Evolutionary conservation across 768 basidiomycete species (phyloP).

Genomic region (Rhizopogon vinicolor): DNA sequence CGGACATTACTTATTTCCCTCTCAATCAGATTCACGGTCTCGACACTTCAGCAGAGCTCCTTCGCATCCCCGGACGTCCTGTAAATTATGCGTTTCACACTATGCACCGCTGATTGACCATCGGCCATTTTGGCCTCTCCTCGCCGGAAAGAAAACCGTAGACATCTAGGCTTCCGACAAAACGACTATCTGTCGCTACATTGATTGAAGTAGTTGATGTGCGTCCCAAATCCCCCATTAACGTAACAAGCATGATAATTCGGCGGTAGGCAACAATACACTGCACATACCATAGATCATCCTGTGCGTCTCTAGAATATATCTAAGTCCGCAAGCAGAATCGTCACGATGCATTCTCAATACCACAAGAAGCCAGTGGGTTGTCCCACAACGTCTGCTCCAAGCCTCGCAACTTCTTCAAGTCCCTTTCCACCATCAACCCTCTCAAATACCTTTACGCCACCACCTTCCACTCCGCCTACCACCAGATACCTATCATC

Average conservation of each 20-base stretch:
- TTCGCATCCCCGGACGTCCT: constrained; percentile 18
- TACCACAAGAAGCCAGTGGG: constrained; percentile 37
- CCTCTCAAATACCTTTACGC: constrained; percentile 69
- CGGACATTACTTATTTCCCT: constrained; percentile 27
- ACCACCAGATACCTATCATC: constrained; percentile 59
- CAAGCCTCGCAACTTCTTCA: constrained; percentile 45
- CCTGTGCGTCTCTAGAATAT: no score
- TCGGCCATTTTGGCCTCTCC: no score
- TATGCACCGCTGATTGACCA: no score
- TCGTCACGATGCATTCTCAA: constrained; percentile 8
- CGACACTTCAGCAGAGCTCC: constrained; percentile 25
- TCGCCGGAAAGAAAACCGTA: no score
- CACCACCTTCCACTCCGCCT: constrained; percentile 60
- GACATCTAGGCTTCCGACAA: no score
- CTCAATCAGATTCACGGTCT: constrained; percentile 34
- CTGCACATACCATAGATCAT: not conserved
- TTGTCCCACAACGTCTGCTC: constrained; percentile 27
- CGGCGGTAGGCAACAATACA: not conserved
- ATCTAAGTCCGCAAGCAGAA: not conserved
- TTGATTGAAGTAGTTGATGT: no score
- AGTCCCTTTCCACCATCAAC: constrained; percentile 53
- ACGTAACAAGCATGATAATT: no score
- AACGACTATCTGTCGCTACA: no score
- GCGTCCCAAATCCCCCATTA: no score
- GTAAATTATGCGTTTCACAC: no score